Percentiles rank a stretch among this genome's conserved stretches.
Conservation (phyloP, 2,329 filamentous ascomycete species). For the Paraphaeosphaeria minitans region DNA sequence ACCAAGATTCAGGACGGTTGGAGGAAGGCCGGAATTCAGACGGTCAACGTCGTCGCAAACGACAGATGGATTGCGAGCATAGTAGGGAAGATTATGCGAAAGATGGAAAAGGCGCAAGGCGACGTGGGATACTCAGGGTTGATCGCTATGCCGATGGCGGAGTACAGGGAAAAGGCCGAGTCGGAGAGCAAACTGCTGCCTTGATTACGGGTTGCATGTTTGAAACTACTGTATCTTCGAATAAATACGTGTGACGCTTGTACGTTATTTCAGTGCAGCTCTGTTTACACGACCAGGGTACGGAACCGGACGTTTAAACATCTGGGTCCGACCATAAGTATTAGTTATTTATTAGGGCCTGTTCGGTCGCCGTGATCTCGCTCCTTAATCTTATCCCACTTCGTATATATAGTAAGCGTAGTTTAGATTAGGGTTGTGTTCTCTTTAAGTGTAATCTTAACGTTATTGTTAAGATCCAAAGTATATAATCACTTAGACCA, state of each 20-base stretch:
- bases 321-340: neutral
- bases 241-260: neutral
- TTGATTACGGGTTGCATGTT: slow-evolving; percentile 15
- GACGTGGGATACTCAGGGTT: slow-evolving; percentile 58
- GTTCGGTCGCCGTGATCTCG: too few species aligned
- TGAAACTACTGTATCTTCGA: neutral
- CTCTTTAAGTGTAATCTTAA: too few species aligned
- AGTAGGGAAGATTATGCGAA: slow-evolving; percentile 57
- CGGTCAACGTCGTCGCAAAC: slow-evolving; percentile 53
- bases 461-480: too few species aligned
- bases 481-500: too few species aligned
- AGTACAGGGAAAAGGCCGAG: slow-evolving; percentile 46
- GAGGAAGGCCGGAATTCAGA: slow-evolving; percentile 53
- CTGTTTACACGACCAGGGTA: neutral
- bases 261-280: neutral
- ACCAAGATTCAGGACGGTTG: slow-evolving; percentile 51
- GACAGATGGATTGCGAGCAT: slow-evolving; percentile 61
- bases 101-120: slow-evolving; percentile 55
- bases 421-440: too few species aligned
- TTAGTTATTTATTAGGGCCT: slow-evolving; percentile 1
- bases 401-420: too few species aligned
- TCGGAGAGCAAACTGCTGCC: slow-evolving; percentile 43
- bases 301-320: neutral
- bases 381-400: too few species aligned
- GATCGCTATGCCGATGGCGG: slow-evolving; percentile 51